Percentiles rank a stretch among this genome's conserved stretches.
Conservation (phyloP, 768 basidiomycete species). For the Lactarius sp. region DNA sequence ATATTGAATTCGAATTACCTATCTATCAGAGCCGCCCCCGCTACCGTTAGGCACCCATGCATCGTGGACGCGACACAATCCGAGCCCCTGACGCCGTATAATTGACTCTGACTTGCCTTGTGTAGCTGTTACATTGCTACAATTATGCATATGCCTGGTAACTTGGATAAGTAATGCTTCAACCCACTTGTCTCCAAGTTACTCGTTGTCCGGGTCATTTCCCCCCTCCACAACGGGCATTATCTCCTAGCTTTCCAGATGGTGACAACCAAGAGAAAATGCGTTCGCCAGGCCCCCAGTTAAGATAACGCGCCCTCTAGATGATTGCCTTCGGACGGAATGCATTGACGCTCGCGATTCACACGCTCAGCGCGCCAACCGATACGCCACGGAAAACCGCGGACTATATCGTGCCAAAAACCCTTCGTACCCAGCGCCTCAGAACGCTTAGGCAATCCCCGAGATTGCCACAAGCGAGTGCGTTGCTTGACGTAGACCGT, state of each 20-base stretch:
- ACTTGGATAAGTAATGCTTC: background rate
- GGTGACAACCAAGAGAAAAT: background rate
- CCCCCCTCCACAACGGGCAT: no score
- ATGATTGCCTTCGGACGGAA: background rate
- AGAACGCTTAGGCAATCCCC: background rate
- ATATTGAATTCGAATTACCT: background rate
- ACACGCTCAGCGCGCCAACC: slow-evolving; percentile 3
- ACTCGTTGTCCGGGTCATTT: background rate
- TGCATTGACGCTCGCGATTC: slow-evolving; percentile 1
- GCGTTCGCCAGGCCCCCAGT: background rate
- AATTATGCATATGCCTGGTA: background rate
- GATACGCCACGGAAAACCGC: background rate
- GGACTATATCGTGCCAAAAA: background rate
- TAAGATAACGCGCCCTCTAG: background rate
- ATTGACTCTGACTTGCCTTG: background rate
- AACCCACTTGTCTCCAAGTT: background rate
- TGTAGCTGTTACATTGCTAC: background rate
- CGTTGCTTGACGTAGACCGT: background rate
- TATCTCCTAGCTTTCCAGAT: background rate
- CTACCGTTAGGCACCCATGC: background rate
- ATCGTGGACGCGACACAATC: background rate
- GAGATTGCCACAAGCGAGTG: background rate
- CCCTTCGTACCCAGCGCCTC: background rate
- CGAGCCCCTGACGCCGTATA: background rate
- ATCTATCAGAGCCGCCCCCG: no score